Conservation (phyloP, 495 filamentous ascomycete genomes). For the Trypethelium eluteriae region DNA sequence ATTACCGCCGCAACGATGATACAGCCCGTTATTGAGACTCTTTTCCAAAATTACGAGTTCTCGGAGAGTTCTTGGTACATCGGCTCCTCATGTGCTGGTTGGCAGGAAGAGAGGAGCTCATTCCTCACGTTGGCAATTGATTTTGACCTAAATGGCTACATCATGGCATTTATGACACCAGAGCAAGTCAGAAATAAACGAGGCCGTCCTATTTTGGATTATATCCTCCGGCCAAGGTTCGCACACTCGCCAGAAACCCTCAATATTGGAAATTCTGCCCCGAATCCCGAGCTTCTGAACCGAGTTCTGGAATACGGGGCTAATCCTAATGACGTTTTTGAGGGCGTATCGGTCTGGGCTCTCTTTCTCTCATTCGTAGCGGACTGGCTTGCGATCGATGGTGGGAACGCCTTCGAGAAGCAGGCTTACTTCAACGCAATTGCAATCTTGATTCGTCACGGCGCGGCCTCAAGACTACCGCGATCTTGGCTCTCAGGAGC, state of each 20-base stretch:
- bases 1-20: background rate
- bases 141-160: background rate
- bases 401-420: background rate
- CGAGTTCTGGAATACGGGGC: background rate
- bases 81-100: background rate
- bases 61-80: background rate
- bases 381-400: background rate
- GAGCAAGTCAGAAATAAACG: background rate
- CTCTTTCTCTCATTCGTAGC: background rate
- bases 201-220: background rate
- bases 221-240: slow-evolving; percentile 1
- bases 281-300: background rate
- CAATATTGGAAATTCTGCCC: background rate
- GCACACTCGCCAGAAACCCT: background rate
- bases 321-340: background rate
- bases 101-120: background rate
- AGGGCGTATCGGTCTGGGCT: background rate
- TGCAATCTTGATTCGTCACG: background rate
- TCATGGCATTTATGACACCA: background rate
- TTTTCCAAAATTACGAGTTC: background rate
- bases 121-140: background rate
- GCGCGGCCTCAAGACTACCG: background rate
- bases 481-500: background rate
- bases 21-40: background rate
- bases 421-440: background rate